Evolutionary conservation across 1,284 basidiomycete species (phyloP).

Genomic region (Boletellus deceptivus): DNA sequence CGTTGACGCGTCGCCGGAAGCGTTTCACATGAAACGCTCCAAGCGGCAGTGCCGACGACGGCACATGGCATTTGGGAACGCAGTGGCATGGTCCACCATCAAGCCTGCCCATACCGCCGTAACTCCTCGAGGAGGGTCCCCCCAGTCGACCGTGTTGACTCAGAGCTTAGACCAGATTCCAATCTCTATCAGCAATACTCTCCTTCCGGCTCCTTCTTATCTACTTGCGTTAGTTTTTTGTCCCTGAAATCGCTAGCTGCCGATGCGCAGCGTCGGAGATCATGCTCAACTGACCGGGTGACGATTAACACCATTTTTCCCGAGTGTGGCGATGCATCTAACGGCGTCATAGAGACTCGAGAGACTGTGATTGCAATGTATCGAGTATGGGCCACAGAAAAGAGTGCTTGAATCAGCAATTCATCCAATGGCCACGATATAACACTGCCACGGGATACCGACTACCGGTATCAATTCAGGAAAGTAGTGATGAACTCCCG

Average conservation of each 20-base stretch:
- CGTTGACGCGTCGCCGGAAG: constrained; percentile 13
- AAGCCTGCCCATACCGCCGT: constrained; percentile 9
- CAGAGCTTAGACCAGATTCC: background rate
- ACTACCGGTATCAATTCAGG: too few relatives aligned
- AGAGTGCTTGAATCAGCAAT: too few relatives aligned
- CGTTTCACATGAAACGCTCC: background rate
- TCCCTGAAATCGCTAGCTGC: constrained; percentile 29
- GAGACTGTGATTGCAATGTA: too few relatives aligned
- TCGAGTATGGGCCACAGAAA: too few relatives aligned
- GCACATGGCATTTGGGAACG: constrained; percentile 26
- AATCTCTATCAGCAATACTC: constrained; percentile 1
- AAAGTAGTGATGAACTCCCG: too few relatives aligned
- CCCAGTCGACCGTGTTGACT: too few relatives aligned
- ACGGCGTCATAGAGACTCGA: too few relatives aligned
- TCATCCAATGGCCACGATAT: too few relatives aligned
- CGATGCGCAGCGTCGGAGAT: constrained; percentile 38
- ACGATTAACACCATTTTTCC: background rate
- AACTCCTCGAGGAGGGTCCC: background rate
- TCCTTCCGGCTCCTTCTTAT: constrained; percentile 5
- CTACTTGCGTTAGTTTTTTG: constrained; percentile 10
- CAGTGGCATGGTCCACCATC: constrained; percentile 4
- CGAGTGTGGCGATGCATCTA: background rate
- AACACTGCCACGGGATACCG: too few relatives aligned
- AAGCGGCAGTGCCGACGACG: constrained; percentile 21
- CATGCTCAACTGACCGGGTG: constrained; percentile 44